Evolutionary conservation across 345 rosid species (phyloP), one percentile per base, ranked within the genome.

Genomic region (Syzygium oleosum): DNA sequence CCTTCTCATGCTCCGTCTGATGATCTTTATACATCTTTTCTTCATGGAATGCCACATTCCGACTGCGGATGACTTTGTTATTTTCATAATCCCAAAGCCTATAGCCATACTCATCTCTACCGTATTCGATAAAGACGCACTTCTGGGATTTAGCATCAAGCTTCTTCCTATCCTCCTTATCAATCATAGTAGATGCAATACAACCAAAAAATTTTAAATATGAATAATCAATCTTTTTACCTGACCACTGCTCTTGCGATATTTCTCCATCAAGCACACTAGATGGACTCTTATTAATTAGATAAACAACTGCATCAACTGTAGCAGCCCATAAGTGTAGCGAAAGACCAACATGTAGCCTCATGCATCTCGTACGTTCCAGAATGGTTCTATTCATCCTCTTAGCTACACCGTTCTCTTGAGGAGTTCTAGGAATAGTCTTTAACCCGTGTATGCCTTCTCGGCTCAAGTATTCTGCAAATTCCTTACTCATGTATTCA

Each of bases 161-260:
- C 2, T 56, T 56, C 12, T 56, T 56, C 61, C n/a, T 56, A 23
- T 1, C 10, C 2, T 56, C 61, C 61, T 5, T 56, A 23, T 56
- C n/a, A 56, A 23, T 56, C 23, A 56, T 5, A 56, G 2, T 23
- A 56, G 23, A 9, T 56, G 6, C 61, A 56, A 56, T 56, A 56
- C 25, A 56, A 56, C 2, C 25, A 56, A 56, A 56, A 22, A 56
- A 4, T 56, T 56, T 56, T 56, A 0, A 1, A 55, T 56, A 5
- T 23, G 25, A 56, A 23, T 22, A 23, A 23, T 56, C 25, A 56
- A 56, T 56, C 0, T 23, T 56, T 56, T 56, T 56, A 56, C 2
- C 0, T 56, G 2, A 23, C 13, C 13, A 22, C 1, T 56, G 1
- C 61, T 9, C 5, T 56, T 56, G 0, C 0, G 6, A 2, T 56